phyloP scores from a whole-genome alignment of 768 basidiomycete species.

The Cantharellus cinnabarinus region DNA sequence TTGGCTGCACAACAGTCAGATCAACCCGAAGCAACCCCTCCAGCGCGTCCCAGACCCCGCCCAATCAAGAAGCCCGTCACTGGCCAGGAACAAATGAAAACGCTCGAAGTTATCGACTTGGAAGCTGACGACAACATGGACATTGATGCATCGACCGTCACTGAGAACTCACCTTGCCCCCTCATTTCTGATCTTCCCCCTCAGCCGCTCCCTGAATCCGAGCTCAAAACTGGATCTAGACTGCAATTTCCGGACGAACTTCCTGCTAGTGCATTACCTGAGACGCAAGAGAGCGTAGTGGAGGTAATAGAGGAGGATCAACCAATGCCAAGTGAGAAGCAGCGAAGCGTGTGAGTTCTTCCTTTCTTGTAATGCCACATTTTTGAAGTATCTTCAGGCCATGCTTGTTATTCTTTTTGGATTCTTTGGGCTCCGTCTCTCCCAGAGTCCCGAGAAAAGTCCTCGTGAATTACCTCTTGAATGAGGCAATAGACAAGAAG shows the following conservation, averaged over 20 bases:
- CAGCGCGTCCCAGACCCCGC: conserved; percentile 14
- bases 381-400: too few species aligned
- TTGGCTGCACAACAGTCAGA: too few species aligned
- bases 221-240: too few species aligned
- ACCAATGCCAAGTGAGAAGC: background rate
- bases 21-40: too few species aligned
- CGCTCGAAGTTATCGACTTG: background rate
- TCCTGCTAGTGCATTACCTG: background rate
- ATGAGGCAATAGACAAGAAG: conserved; percentile 63
- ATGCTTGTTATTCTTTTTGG: conserved; percentile 47
- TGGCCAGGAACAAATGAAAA: background rate
- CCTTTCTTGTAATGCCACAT: too few species aligned
- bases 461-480: conserved; percentile 43
- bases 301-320: background rate
- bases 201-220: too few species aligned
- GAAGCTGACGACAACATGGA: background rate
- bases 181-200: background rate
- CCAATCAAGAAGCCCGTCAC: conserved; percentile 6
- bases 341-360: background rate
- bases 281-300: background rate
- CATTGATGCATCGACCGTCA: background rate
- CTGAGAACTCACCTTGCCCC: background rate
- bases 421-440: conserved; percentile 52
- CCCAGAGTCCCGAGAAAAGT: conserved; percentile 27
- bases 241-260: too few species aligned